phyloP scores from a whole-genome alignment of 495 filamentous ascomycete genomes.

The Talaromyces trachyspermus region DNA sequence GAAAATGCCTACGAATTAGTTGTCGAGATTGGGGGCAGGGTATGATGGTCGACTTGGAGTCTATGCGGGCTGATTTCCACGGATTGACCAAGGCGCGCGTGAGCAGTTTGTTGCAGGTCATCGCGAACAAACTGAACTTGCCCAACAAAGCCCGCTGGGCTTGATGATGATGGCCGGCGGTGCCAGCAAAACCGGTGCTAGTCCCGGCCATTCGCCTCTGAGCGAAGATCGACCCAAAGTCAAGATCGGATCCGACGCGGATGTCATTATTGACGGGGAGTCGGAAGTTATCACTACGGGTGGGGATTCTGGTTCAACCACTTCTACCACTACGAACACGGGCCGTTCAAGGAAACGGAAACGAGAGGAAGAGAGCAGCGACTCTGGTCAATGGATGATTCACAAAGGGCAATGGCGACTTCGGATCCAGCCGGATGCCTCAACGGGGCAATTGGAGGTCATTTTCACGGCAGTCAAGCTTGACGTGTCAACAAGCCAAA shows the following conservation, averaged over 20 bases:
- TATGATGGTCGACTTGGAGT: slow-evolving; percentile 52
- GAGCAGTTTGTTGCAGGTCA: slow-evolving; percentile 64
- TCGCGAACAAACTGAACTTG: slow-evolving; percentile 72
- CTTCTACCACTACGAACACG: slow-evolving; percentile 5
- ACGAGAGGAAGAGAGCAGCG: slow-evolving; percentile 19
- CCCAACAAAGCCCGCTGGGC: slow-evolving; percentile 61
- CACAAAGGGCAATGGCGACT: slow-evolving; percentile 76
- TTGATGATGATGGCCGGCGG: slow-evolving; percentile 52
- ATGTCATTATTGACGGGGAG: slow-evolving; percentile 63
- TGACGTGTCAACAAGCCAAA: slow-evolving; percentile 63
- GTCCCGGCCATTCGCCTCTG: slow-evolving; percentile 62
- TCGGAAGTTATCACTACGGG: slow-evolving; percentile 6
- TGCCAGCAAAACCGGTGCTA: slow-evolving; percentile 42
- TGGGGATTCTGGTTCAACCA: slow-evolving; percentile 1
- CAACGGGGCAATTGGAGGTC: slow-evolving; percentile 44
- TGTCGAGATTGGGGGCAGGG: slow-evolving; percentile 69
- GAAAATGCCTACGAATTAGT: slow-evolving; percentile 66
- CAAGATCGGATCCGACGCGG: slow-evolving; percentile 56
- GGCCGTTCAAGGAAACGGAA: slow-evolving; percentile 43
- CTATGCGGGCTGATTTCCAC: slow-evolving; percentile 62
- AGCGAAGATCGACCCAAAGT: slow-evolving; percentile 67
- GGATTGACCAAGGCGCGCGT: slow-evolving; percentile 60
- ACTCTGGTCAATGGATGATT: slow-evolving; percentile 56
- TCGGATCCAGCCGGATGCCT: slow-evolving; percentile 46
- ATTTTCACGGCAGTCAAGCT: slow-evolving; percentile 75